A percentile compares a stretch with the other conserved stretches of the same genome.
Evolutionary conservation across 371 early-diverging fungal species (phyloP).

Genomic region (Rhizopus stolonifer): DNA sequence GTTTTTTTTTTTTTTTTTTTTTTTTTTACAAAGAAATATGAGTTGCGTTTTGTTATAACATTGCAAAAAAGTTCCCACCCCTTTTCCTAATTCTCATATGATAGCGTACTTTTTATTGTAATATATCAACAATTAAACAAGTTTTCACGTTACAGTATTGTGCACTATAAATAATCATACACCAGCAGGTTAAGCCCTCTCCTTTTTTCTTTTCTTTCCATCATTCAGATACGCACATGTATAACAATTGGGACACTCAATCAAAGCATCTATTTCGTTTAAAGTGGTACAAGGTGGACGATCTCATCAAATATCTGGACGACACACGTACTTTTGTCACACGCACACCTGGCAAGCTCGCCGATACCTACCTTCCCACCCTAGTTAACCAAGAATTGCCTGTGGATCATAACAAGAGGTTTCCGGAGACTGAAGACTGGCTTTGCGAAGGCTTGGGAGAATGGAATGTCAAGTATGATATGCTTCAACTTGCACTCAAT

Average conservation of each 20-base stretch:
- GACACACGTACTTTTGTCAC: constrained; percentile 1
- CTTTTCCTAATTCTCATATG: too few relatives aligned
- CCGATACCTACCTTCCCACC: constrained; percentile 12
- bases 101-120: too few relatives aligned
- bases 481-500: background rate
- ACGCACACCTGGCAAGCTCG: constrained; percentile 6
- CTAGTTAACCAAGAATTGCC: background rate
- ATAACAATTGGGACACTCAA: constrained; percentile 6
- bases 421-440: constrained; percentile 8
- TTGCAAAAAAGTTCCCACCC: too few relatives aligned
- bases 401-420: background rate
- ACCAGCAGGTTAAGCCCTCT: background rate
- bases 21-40: too few relatives aligned
- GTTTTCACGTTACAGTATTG: too few relatives aligned
- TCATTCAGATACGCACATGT: background rate
- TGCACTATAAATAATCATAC: background rate
- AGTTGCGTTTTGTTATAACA: too few relatives aligned
- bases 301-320: background rate
- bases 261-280: background rate
- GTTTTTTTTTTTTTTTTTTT: too few relatives aligned
- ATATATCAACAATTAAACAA: too few relatives aligned
- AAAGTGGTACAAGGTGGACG: constrained; percentile 5
- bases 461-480: constrained; percentile 2
- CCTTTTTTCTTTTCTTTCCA: background rate
- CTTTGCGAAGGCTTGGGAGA: constrained; percentile 12